phyloP scores from a whole-genome alignment of 805 yeast species.

The Saccharomycopsis sp. region DNA sequence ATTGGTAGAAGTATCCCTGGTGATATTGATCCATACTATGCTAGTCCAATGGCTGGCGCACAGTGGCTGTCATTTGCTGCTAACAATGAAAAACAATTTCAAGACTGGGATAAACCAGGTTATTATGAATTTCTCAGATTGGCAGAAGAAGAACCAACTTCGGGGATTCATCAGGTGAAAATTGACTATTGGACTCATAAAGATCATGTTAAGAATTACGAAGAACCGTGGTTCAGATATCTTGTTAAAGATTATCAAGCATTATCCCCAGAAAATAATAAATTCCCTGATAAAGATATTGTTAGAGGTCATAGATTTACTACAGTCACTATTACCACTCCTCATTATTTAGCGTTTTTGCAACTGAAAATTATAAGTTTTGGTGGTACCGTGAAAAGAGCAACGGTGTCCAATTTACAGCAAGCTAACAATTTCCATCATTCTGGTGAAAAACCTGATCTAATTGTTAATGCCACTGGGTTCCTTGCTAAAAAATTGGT shows the following conservation, averaged over 20 bases:
- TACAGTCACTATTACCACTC: slow-evolving; percentile 54
- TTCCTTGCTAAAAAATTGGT: slow-evolving; percentile 39
- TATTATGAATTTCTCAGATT: slow-evolving; percentile 41
- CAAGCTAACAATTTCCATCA: slow-evolving; percentile 43
- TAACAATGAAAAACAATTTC: slow-evolving; percentile 25
- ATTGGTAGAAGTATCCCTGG: slow-evolving; percentile 48
- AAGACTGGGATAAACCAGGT: slow-evolving; percentile 40
- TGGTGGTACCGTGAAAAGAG: slow-evolving; percentile 45
- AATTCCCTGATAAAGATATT: slow-evolving; percentile 20
- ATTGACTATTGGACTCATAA: slow-evolving; percentile 21
- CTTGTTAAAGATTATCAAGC: slow-evolving; percentile 39
- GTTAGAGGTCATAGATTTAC: slow-evolving; percentile 41
- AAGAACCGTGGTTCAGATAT: slow-evolving; percentile 44
- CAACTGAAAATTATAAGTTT: slow-evolving; percentile 36
- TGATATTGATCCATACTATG: slow-evolving; percentile 44
- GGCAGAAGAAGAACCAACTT: slow-evolving; percentile 39
- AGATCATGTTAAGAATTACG: slow-evolving; percentile 22
- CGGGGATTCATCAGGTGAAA: slow-evolving; percentile 37
- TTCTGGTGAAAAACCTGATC: slow-evolving; percentile 35
- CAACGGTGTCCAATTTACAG: slow-evolving; percentile 33
- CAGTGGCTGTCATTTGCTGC: slow-evolving; percentile 59
- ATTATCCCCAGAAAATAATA: slow-evolving; percentile 21
- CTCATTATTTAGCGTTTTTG: slow-evolving; percentile 48
- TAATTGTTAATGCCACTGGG: slow-evolving; percentile 56
- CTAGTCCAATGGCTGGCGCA: slow-evolving; percentile 70